phyloP scores from a whole-genome alignment of 306 rosid species.

The Prunus dulcis region DNA sequence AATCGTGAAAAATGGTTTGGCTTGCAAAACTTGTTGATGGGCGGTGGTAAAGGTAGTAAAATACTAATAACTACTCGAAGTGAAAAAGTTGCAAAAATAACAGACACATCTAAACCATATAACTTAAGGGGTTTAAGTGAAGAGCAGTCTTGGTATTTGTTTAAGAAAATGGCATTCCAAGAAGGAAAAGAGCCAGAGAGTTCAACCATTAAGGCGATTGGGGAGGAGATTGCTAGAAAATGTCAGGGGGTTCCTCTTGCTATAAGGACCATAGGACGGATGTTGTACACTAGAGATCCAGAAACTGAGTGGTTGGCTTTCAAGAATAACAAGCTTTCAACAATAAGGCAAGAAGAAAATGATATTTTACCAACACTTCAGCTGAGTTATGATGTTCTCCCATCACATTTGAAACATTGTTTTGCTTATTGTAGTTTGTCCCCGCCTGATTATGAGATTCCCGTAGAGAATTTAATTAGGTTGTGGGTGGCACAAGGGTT shows the following conservation, averaged over 20 bases:
- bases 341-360: not conserved
- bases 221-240: constrained; percentile 22
- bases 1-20: too few relatives aligned
- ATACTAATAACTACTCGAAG: too few relatives aligned
- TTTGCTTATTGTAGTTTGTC: not conserved
- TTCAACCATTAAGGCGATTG: not conserved
- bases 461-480: not conserved
- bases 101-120: too few relatives aligned
- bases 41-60: too few relatives aligned
- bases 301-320: not conserved
- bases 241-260: constrained; percentile 9
- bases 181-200: not conserved
- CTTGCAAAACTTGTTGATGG: too few relatives aligned
- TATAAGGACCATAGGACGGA: not conserved
- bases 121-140: too few relatives aligned
- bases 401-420: constrained; percentile 7
- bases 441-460: not conserved
- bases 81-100: too few relatives aligned
- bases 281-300: accelerated
- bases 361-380: not conserved
- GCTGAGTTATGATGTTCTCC: constrained; percentile 1
- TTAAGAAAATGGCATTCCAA: too few relatives aligned
- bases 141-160: too few relatives aligned
- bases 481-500: constrained; percentile 12
- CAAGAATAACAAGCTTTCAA: not conserved